These are phyloP conservation scores for Candida yuanshanica DNA, from an alignment of 805 yeast species.

Conservation along the genomic window DNA sequence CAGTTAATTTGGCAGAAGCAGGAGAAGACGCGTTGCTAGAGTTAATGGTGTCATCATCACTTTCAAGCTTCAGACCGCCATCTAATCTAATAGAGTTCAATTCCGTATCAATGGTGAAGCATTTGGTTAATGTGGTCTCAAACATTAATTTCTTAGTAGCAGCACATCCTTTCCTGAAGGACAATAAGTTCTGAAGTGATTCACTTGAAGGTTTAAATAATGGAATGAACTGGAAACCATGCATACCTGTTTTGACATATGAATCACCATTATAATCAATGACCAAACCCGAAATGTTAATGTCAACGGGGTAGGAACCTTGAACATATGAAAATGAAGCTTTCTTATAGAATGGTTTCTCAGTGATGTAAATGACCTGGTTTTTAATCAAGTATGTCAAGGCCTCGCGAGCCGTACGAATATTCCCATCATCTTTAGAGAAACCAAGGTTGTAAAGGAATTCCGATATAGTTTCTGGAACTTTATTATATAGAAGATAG, in stretches of 20 bases:
- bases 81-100: constrained; percentile 1
- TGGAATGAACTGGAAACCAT: background rate
- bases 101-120: constrained; percentile 13
- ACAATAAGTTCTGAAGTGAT: background rate
- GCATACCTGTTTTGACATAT: background rate
- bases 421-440: constrained; percentile 5
- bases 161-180: background rate
- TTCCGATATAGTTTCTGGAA: constrained; percentile 18
- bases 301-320: constrained; percentile 16
- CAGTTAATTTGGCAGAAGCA: background rate
- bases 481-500: constrained; percentile 16
- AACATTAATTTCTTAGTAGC: constrained; percentile 3
- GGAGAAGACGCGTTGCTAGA: constrained; percentile 6
- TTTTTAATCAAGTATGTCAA: constrained; percentile 10
- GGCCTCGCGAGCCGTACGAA: constrained; percentile 3
- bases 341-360: constrained; percentile 7
- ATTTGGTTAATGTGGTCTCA: constrained; percentile 10
- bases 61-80: background rate
- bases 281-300: constrained; percentile 23
- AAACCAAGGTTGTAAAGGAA: constrained; percentile 16
- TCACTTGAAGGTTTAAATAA: background rate
- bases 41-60: constrained; percentile 2
- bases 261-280: background rate
- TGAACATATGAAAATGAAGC: constrained; percentile 1
- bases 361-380: constrained; percentile 6